Base-by-base conservation (phyloP, 306 rosid genomes). In the Acacia acuminata region DNA sequence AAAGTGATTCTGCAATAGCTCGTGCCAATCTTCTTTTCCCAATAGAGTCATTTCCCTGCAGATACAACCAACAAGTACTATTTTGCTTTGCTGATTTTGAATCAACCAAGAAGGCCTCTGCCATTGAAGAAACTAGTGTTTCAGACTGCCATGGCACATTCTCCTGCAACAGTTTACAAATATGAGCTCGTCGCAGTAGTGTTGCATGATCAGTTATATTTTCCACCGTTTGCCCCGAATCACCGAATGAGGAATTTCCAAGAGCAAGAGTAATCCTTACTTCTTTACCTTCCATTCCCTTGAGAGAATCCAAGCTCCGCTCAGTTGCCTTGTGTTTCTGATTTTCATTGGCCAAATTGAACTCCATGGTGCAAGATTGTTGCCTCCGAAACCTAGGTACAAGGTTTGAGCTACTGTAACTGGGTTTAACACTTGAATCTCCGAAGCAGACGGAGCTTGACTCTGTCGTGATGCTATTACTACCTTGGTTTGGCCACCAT, bases 111-210 rank as follows among this genome's bases (percentile, higher is more conserved):
- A 96, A 78, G 34, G 90, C 97, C 80, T 90, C 92, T 51, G 92
- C 97, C 48, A 96, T 82, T 38, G 94, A 87, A 82, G 93, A 85
- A 85, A 89, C 76, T 76, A 89, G 76, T 77, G 88, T 85, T 84
- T 94, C 95, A 61, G 91, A 90, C 78, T 92, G 98, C 99, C 99
- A 96, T 63, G 98, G 98, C 75, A 96, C 97, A 86, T 91, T 90
- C 89, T 92, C 98, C 87, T 86, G 92, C 90, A 96, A 86, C 63
- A 88, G 73, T 85, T 86, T 90, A 80, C 90, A 88, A 81, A 91
- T 73, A 79, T 84, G 90, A 85, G 87, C 97, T 85, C 82, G 77
- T 79, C 75, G 84, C 71, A 78, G 83, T 69, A 76, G 60, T 81
- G 87, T 80, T 76, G 85, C 80, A 87, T 69, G 73, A 69, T 88